A percentile compares a stretch with the other conserved stretches of the same genome.
These are phyloP conservation scores for Vararia minispora DNA, from an alignment of 768 basidiomycete genomes.

Conservation along the genomic window DNA sequence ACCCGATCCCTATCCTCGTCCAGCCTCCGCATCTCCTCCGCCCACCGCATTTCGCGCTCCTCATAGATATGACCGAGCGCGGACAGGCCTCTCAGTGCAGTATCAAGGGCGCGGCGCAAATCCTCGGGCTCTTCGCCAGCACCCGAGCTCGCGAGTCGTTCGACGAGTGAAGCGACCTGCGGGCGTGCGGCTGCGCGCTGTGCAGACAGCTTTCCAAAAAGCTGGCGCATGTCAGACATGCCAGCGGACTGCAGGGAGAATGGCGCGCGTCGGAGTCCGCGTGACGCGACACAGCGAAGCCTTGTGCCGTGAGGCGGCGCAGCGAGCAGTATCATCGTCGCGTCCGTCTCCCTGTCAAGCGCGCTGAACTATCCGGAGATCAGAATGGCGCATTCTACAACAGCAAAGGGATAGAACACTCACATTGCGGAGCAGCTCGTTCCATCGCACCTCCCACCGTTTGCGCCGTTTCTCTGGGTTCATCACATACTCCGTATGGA, in stretches of 20 bases:
- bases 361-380: conserved; percentile 59
- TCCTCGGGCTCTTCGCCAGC: no score
- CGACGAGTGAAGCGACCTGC: conserved; percentile 37
- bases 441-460: conserved; percentile 70
- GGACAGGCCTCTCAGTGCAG: conserved; percentile 55
- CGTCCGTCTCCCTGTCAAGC: conserved; percentile 71
- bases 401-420: conserved; percentile 14
- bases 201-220: conserved; percentile 49
- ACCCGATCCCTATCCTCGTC: conserved; percentile 58
- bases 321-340: conserved; percentile 64
- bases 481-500: conserved; percentile 58
- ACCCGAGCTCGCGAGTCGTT: conserved; percentile 30
- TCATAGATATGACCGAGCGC: conserved; percentile 56
- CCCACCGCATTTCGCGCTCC: conserved; percentile 56
- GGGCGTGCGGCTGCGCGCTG: conserved; percentile 38
- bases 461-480: conserved; percentile 57
- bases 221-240: conserved; percentile 44
- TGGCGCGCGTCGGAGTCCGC: conserved; percentile 53
- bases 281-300: conserved; percentile 51
- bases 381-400: conserved; percentile 21
- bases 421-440: conserved; percentile 62
- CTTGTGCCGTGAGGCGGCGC: conserved; percentile 66
- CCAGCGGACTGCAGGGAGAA: conserved; percentile 31
- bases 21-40: conserved; percentile 56
- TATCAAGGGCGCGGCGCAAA: conserved; percentile 55